Percentiles rank a stretch among this genome's conserved stretches.
Evolutionary conservation across 2,329 filamentous ascomycete species (phyloP).

Genomic region (Xylaria sp.): DNA sequence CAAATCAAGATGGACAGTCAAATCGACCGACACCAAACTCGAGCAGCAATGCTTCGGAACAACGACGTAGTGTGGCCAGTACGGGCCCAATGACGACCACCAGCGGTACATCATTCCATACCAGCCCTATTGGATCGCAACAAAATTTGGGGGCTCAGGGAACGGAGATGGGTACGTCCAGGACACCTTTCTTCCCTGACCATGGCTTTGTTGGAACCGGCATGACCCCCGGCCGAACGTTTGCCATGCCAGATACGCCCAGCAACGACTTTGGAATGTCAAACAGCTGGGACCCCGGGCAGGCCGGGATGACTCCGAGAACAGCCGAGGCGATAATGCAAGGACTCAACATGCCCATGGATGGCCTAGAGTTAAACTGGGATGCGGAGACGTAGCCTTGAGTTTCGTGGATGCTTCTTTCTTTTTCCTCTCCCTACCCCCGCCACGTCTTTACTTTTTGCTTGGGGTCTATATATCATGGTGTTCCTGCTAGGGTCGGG

Average conservation of each 20-base stretch:
- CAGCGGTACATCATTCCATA: conserved; percentile 60
- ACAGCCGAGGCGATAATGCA: conserved; percentile 65
- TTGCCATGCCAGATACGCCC: conserved; percentile 52
- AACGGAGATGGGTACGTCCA: conserved; percentile 53
- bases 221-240: conserved; percentile 51
- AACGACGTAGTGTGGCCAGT: conserved; percentile 47
- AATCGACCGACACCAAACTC: conserved; percentile 71
- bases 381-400: conserved; percentile 49
- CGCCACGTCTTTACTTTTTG: neutral
- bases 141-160: conserved; percentile 53
- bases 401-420: neutral
- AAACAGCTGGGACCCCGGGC: conserved; percentile 57
- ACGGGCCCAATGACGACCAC: conserved; percentile 53
- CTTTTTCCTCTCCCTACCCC: neutral
- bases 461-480: neutral
- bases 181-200: conserved; percentile 56
- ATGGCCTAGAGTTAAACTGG: conserved; percentile 68
- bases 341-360: conserved; percentile 66
- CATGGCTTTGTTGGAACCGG: conserved; percentile 54
- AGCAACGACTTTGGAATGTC: conserved; percentile 57
- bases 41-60: conserved; percentile 60
- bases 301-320: conserved; percentile 64
- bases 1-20: conserved; percentile 61
- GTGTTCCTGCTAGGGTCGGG: conserved; percentile 6
- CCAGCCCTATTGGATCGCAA: conserved; percentile 62